Evolutionary conservation across 1,284 basidiomycete species (phyloP), one percentile per base, ranked within the genome.

Genomic region (Takashimella koratensis): DNA sequence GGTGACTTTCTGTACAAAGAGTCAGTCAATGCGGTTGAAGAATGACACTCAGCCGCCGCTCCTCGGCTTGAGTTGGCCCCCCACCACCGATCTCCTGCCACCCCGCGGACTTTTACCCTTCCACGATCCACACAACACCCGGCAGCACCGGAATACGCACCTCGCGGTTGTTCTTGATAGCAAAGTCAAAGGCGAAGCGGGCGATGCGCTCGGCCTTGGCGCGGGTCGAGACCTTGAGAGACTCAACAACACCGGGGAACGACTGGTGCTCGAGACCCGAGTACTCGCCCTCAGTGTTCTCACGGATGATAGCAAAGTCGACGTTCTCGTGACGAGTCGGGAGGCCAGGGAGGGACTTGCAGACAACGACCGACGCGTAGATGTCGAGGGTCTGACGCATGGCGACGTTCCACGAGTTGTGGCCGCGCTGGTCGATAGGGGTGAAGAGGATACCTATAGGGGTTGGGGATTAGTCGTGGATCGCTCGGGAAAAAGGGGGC

Each of bases 271-370:
- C 96, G 62, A 99, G 80, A 54, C 96, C 96, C 65, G 93, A 95
- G 81, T 99, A 99, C 80, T 99, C 96, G 67, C 96, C 96, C 82
- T 99, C 96, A 21, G 96, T 99, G 81, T 99, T 99, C 78, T 99
- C 96, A 79, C 96, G 93, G 76, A 99, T 98, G 78, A 98, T 94
- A 67, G 90, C 93, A 77, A 97, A 96, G 80, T 99, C 95, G 73
- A 98, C 96, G 72, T 96, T 87, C 60, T 86, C 82, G 81, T 99
- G 95, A 67, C 95, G 89, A 43, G 96, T 98, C 42, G 93, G 88
- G 80, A 94, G 86, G 50, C 96, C 96, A n/a, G 92, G 89, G 52
- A 98, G 85, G 49, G 94, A 92, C 79, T 98, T 98, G 87, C 96
- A 98, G 54, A 98, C 84, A 54, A 96, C 92, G 66, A 98, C 89